Evolutionary conservation across 2,329 filamentous ascomycete genomes (phyloP).

Genomic region (Arthrobotrys pseudoclavata): DNA sequence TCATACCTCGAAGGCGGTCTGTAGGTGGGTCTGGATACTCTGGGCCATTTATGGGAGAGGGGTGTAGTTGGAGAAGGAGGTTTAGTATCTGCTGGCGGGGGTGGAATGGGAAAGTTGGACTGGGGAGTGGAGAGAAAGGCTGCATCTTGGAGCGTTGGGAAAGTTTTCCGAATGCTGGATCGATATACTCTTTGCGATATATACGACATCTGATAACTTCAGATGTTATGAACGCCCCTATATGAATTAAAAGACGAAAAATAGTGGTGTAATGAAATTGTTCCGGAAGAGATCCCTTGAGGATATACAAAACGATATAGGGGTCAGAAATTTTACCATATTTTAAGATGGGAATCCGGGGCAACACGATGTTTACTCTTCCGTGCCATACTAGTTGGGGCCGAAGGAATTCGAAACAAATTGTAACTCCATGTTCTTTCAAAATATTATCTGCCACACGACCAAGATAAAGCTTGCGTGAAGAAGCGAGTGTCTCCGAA

Average conservation of each 20-base stretch:
- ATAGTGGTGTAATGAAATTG: no score
- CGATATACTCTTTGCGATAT: no score
- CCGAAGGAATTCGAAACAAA: background rate
- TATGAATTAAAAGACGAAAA: no score
- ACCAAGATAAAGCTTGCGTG: background rate
- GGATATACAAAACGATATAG: no score
- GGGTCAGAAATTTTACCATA: background rate
- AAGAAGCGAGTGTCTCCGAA: conserved; percentile 5
- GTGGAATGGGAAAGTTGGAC: background rate
- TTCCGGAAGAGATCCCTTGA: no score
- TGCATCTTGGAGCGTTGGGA: conserved; percentile 12
- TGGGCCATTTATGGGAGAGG: background rate
- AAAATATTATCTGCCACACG: background rate
- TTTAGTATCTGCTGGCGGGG: conserved; percentile 13
- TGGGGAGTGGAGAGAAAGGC: conserved; percentile 7
- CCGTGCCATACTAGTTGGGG: background rate
- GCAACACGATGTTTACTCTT: background rate
- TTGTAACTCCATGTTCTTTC: background rate
- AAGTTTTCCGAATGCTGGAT: background rate
- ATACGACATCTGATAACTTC: background rate
- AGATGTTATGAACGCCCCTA: no score
- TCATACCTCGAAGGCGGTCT: conserved; percentile 47
- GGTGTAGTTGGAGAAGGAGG: conserved; percentile 14
- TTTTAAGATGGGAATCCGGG: background rate
- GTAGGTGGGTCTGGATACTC: conserved; percentile 31